Evolutionary conservation across 768 basidiomycete species (phyloP).

Genomic region (Boletus insuetus): DNA sequence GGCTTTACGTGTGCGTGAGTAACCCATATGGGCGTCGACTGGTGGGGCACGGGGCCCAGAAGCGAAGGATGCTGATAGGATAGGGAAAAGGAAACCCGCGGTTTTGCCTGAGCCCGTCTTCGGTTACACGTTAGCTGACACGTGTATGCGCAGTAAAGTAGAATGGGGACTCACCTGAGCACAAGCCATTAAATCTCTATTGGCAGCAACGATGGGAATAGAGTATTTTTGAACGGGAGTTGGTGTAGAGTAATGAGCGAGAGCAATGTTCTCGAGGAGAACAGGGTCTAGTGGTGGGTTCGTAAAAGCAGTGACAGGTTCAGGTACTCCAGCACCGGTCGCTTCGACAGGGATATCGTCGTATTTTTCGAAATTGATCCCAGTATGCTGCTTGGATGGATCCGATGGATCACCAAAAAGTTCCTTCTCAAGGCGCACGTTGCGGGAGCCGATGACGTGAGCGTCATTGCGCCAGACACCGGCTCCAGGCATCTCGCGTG

Average conservation of each 20-base stretch:
- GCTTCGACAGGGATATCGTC: slow-evolving; percentile 99
- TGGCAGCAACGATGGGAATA: slow-evolving; percentile 92
- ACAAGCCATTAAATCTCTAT: slow-evolving; percentile 92
- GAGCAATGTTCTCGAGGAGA: slow-evolving; percentile 91
- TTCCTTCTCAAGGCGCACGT: slow-evolving; percentile 90
- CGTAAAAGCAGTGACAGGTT: slow-evolving; percentile 85
- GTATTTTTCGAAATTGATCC: slow-evolving; percentile 99
- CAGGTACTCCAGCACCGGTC: slow-evolving; percentile 95
- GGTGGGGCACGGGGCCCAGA: slow-evolving; percentile 78
- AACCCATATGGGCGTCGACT: slow-evolving; percentile 45
- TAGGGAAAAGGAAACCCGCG: slow-evolving; percentile 98
- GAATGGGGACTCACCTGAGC: slow-evolving; percentile 60
- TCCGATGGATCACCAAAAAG: slow-evolving; percentile 90
- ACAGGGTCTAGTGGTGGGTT: slow-evolving; percentile 88
- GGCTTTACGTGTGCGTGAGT: slow-evolving; percentile 78
- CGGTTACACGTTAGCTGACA: slow-evolving; percentile 19
- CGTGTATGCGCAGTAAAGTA: slow-evolving; percentile 5
- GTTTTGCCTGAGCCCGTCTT: slow-evolving; percentile 99
- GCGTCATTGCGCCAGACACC: slow-evolving; percentile 89
- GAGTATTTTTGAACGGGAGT: slow-evolving; percentile 99
- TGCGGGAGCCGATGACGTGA: slow-evolving; percentile 81
- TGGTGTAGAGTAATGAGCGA: slow-evolving; percentile 90
- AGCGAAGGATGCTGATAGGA: slow-evolving; percentile 88
- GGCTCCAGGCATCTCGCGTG: slow-evolving; percentile 45
- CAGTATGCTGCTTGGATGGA: slow-evolving; percentile 86